Conservation (phyloP, 805 yeast genomes). For the Schizosaccharomyces cryophilus region DNA sequence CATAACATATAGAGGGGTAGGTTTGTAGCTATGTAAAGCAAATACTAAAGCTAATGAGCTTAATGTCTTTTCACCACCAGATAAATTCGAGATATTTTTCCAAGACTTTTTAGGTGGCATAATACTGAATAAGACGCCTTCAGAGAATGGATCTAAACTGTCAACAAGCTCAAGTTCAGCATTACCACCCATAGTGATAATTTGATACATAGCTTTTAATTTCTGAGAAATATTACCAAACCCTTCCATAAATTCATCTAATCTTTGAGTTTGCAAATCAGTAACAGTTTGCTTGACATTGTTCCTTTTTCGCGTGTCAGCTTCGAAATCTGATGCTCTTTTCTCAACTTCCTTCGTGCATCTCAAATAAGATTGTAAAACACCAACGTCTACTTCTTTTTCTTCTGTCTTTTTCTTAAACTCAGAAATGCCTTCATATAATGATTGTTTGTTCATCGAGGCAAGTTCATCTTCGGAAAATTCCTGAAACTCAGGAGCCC, state of each 20-base stretch:
- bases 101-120: constrained; percentile 98
- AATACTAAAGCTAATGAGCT: constrained; percentile 86
- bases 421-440: constrained; percentile 28
- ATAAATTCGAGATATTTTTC: constrained; percentile 80
- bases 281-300: constrained; percentile 34
- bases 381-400: constrained; percentile 43
- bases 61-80: constrained; percentile 95
- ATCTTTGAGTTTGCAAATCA: constrained; percentile 42
- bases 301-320: constrained; percentile 44
- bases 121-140: constrained; percentile 85
- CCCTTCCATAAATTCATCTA: constrained; percentile 83
- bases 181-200: constrained; percentile 98
- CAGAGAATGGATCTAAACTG: constrained; percentile 90
- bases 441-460: constrained; percentile 21
- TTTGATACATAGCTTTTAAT: constrained; percentile 86
- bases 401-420: constrained; percentile 32
- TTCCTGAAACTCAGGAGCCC: constrained; percentile 16
- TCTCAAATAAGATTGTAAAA: constrained; percentile 49
- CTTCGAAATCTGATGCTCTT: constrained; percentile 41
- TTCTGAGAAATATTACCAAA: constrained; percentile 67
- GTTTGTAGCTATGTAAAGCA: constrained; percentile 86
- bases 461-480: constrained; percentile 28
- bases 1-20: constrained; percentile 94
- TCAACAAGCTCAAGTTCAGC: constrained; percentile 92
- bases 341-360: constrained; percentile 38